Conservation (phyloP, 768 basidiomycete species). For the Mycena indigotica region DNA sequence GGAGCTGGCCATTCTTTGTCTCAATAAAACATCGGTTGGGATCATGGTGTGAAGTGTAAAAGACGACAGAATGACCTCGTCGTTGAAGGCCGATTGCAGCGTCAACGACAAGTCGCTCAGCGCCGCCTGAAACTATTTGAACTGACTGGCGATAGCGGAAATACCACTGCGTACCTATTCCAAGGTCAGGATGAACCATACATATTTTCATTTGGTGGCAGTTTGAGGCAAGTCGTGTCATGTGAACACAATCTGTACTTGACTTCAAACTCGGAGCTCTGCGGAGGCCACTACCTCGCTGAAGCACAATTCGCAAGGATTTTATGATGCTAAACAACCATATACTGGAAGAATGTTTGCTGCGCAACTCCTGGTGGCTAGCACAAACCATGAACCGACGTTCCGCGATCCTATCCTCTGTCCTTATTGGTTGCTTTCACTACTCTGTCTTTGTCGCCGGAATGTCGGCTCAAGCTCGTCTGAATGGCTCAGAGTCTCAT, state of each 20-base stretch:
- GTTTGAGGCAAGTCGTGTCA: neutral
- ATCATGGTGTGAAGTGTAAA: constrained; percentile 95
- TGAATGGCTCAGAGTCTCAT: no score
- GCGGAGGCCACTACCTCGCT: no score
- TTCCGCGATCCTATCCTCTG: no score
- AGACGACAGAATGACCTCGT: constrained; percentile 80
- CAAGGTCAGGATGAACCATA: constrained; percentile 86
- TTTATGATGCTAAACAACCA: no score
- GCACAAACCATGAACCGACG: no score
- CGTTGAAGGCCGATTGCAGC: constrained; percentile 87
- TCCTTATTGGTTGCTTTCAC: no score
- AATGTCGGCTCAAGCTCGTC: no score
- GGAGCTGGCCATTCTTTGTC: constrained; percentile 83
- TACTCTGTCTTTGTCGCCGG: no score
- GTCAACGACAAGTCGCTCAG: constrained; percentile 93
- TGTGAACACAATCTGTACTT: neutral
- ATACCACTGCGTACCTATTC: constrained; percentile 77
- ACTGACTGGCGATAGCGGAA: constrained; percentile 9
- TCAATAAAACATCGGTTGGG: constrained; percentile 89
- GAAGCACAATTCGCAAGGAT: no score
- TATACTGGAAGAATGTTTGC: no score
- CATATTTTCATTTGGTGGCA: neutral
- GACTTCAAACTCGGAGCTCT: no score
- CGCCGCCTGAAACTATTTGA: constrained; percentile 67
- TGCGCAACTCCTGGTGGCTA: no score